Base-by-base conservation (phyloP, 768 basidiomycete genomes). In the Podaxis sp. region DNA sequence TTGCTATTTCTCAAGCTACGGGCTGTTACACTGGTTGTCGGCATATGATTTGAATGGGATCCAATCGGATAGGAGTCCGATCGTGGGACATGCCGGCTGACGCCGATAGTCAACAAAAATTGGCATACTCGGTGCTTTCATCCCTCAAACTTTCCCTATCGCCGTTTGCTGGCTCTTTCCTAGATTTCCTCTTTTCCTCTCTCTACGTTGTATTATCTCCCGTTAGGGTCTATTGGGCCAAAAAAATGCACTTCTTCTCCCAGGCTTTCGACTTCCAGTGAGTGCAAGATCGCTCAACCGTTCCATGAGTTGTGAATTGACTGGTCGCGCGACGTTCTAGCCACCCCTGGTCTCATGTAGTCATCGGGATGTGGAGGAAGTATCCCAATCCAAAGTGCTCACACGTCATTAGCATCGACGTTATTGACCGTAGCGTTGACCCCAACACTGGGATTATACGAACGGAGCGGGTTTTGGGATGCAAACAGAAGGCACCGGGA, bases 321-420 rank as follows among this genome's bases (percentile, higher is more conserved):
- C 65, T 46, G 61, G 63, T 61, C 43, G 40, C 4, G 40, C 41
- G 46, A 63, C 58, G 4, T 49, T 50, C 57, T 67, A 97, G 94
- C 65, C 93, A 94, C 71, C 83, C 93, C 46, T 96, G 94, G 89
- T 82, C 88, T 64, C 93, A 94, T 78, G 93, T 96, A 67, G 87
- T 94, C 65, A 89, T 91, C 71, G 92, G 91, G 66, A 91, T 96
- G 83, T 95, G 93, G 90, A 88, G 90, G 67, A 97, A 97, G 82
- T 97, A 97, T 75, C 95, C 95, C 56, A 96, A 96, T 73, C 90
- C 94, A 57, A 91, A 91, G 70, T 94, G 93, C 76, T 84, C 90
- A 24, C 93, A 94, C 73, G 93, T 94, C 67, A 80, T 93, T 67
- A 91, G 90, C 66, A 84, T 94, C 71, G 93, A 94, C 74, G 93